These are phyloP conservation scores for Boletellus sp. DNA, from an alignment of 768 basidiomycete species.

Conservation along the genomic window DNA sequence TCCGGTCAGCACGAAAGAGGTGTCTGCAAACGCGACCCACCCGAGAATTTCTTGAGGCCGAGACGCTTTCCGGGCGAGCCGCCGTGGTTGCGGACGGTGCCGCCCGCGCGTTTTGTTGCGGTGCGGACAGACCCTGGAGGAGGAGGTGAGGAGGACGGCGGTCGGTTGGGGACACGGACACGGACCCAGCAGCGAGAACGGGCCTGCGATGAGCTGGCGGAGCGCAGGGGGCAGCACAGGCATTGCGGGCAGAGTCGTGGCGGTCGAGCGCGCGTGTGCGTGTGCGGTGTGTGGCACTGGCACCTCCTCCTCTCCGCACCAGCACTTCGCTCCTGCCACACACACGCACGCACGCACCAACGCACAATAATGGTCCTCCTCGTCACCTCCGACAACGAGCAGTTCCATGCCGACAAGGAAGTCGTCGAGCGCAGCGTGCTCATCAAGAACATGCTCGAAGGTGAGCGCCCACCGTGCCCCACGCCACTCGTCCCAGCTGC, in stretches of 20 bases:
- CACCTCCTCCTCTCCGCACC: too few species aligned
- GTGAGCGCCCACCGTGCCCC: conserved; percentile 36
- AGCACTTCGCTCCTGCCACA: conserved; percentile 2
- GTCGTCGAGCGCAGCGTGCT: conserved; percentile 94
- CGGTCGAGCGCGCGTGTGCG: too few species aligned
- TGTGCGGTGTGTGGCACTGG: too few species aligned
- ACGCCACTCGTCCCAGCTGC: not conserved
- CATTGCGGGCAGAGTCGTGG: too few species aligned
- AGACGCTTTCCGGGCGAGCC: conserved; percentile 91
- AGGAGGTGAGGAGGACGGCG: conserved; percentile 1
- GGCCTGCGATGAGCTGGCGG: conserved; percentile 41
- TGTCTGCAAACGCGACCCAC: conserved; percentile 38
- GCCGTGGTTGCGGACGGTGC: conserved; percentile 89
- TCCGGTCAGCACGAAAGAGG: conserved; percentile 7
- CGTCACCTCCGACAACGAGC: conserved; percentile 93
- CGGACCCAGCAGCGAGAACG: conserved; percentile 48
- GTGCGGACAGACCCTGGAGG: conserved; percentile 69
- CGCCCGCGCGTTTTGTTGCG: conserved; percentile 95
- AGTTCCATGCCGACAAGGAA: conserved; percentile 89
- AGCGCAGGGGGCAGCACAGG: conserved; percentile 27
- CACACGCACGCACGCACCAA: too few species aligned
- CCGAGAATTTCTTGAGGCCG: conserved; percentile 95
- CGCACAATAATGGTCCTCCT: conserved; percentile 89
- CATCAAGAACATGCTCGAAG: conserved; percentile 99
- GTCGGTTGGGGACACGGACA: not conserved